Evolutionary conservation across 2,329 filamentous ascomycete species (phyloP).

Genomic region (Fusarium torreyae): DNA sequence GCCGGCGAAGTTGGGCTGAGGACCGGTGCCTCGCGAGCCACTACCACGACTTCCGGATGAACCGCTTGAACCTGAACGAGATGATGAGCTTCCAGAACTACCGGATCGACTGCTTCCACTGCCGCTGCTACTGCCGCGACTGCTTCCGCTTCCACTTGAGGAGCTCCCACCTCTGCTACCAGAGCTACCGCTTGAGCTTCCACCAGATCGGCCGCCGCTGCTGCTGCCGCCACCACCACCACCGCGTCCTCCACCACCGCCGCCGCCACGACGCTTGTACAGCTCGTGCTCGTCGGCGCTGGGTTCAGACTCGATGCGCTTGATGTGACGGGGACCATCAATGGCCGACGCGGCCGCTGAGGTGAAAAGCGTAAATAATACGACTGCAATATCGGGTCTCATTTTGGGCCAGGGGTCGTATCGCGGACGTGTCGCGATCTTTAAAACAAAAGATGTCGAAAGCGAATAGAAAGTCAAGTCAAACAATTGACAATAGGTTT

Average conservation of each 20-base stretch:
- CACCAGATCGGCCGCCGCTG: constrained; percentile 27
- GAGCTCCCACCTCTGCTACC: constrained; percentile 38
- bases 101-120: constrained; percentile 19
- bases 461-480: not conserved
- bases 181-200: constrained; percentile 8
- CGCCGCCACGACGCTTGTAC: constrained; percentile 74
- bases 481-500: constrained; percentile 8
- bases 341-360: constrained; percentile 48
- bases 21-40: constrained; percentile 71
- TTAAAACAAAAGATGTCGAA: constrained; percentile 11
- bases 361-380: constrained; percentile 51
- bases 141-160: constrained; percentile 31
- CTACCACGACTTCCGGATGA: constrained; percentile 9
- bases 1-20: constrained; percentile 70
- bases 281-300: constrained; percentile 60
- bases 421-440: not conserved
- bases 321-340: constrained; percentile 44
- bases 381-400: constrained; percentile 52
- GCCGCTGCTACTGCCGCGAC: constrained; percentile 24
- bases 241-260: constrained; percentile 66
- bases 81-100: constrained; percentile 41
- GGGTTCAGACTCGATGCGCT: constrained; percentile 45
- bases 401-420: constrained; percentile 45
- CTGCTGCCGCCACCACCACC: constrained; percentile 48
- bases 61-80: constrained; percentile 37